phyloP scores from a whole-genome alignment of 1,284 basidiomycete species.

The Stereum hirsutum region DNA sequence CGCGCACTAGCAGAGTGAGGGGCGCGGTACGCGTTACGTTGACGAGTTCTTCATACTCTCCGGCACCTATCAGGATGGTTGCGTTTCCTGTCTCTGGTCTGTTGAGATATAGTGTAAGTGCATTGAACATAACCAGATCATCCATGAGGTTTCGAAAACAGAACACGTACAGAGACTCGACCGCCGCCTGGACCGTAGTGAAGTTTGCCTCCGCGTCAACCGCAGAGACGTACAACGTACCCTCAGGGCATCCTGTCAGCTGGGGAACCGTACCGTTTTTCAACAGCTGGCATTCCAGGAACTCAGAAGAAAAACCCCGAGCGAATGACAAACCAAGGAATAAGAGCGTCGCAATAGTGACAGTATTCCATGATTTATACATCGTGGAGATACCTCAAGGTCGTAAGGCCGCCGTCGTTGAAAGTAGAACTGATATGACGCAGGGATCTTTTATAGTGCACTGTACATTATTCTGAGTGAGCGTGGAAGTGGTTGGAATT shows the following conservation, averaged over 20 bases:
- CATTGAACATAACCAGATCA: not conserved
- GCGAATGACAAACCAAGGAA: too few species aligned
- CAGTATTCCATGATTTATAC: too few species aligned
- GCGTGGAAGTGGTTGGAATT: too few species aligned
- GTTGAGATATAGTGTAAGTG: not conserved
- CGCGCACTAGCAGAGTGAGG: slow-evolving; percentile 41
- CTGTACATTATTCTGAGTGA: too few species aligned
- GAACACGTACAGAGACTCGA: slow-evolving; percentile 37
- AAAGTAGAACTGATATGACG: too few species aligned
- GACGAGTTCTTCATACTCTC: slow-evolving; percentile 53
- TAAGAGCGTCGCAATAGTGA: too few species aligned
- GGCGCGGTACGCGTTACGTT: slow-evolving; percentile 46
- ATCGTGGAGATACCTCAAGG: too few species aligned
- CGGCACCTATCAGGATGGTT: slow-evolving; percentile 48
- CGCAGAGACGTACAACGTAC: slow-evolving; percentile 49
- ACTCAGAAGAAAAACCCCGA: slow-evolving; percentile 41
- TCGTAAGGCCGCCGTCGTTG: too few species aligned
- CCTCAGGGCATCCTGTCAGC: slow-evolving; percentile 40
- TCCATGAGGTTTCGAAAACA: slow-evolving; percentile 1
- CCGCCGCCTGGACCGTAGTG: slow-evolving; percentile 39
- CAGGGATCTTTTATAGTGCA: too few species aligned
- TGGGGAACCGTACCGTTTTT: slow-evolving; percentile 32
- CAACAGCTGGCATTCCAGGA: slow-evolving; percentile 40
- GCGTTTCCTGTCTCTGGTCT: slow-evolving; percentile 31
- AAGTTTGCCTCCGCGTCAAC: slow-evolving; percentile 37